phyloP scores from a whole-genome alignment of 768 basidiomycete genomes.

The Leccinum truebloodii region DNA sequence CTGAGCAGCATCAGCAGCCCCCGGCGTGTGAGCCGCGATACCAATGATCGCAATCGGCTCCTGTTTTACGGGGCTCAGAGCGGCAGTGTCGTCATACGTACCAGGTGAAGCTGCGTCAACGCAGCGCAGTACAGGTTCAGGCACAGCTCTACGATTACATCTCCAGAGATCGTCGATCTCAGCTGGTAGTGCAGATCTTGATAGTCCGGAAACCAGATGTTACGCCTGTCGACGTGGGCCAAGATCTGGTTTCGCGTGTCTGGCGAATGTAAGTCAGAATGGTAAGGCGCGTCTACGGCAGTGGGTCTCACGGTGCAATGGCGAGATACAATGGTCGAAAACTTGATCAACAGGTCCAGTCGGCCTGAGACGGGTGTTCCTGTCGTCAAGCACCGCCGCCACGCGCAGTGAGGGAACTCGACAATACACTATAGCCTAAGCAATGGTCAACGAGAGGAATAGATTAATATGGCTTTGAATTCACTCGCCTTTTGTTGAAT shows the following conservation, averaged over 20 bases:
- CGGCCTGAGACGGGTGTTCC: slow-evolving; percentile 57
- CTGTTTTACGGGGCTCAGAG: slow-evolving; percentile 28
- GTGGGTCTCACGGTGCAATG: slow-evolving; percentile 42
- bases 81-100: slow-evolving; percentile 7
- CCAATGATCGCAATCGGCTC: slow-evolving; percentile 70
- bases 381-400: slow-evolving; percentile 51
- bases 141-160: slow-evolving; percentile 33
- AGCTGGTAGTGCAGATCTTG: slow-evolving; percentile 49
- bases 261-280: slow-evolving; percentile 32
- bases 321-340: slow-evolving; percentile 40
- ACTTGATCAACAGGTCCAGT: slow-evolving; percentile 48
- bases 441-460: neutral
- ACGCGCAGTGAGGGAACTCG: slow-evolving; percentile 39
- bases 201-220: slow-evolving; percentile 52
- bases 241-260: slow-evolving; percentile 43
- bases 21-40: slow-evolving; percentile 60
- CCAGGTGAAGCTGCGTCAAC: slow-evolving; percentile 11
- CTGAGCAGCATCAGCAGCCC: slow-evolving; percentile 45
- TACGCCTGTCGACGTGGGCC: slow-evolving; percentile 42
- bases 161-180: slow-evolving; percentile 47
- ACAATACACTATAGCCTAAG: slow-evolving; percentile 8
- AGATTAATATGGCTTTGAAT: neutral
- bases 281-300: slow-evolving; percentile 54
- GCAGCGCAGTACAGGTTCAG: slow-evolving; percentile 19
- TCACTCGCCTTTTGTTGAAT: slow-evolving; percentile 24